phyloP scores from a whole-genome alignment of 1,284 basidiomycete species.

The Trichosporon sp. region DNA sequence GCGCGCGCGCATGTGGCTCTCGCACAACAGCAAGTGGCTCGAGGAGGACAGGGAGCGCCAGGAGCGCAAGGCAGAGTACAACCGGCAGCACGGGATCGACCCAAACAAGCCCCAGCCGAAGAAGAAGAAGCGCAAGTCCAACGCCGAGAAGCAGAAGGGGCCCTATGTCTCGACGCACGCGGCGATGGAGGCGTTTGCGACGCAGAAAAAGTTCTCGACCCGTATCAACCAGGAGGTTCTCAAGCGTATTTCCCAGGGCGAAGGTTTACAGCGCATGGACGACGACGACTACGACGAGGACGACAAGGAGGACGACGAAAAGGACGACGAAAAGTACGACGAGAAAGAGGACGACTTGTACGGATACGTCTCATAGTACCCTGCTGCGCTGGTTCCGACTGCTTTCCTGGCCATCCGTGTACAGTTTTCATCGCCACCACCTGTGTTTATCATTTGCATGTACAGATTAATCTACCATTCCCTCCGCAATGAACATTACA shows the following conservation, averaged over 20 bases:
- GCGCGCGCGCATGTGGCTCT: conserved; percentile 95
- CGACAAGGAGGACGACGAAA: conserved; percentile 24
- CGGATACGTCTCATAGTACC: neutral
- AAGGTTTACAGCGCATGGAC: conserved; percentile 35
- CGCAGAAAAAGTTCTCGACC: conserved; percentile 48
- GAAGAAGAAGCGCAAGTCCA: conserved; percentile 25
- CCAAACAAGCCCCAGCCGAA: conserved; percentile 31
- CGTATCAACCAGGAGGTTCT: conserved; percentile 49
- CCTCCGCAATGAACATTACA: neutral
- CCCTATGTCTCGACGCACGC: conserved; percentile 44
- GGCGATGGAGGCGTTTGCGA: conserved; percentile 44
- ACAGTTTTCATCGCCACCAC: neutral
- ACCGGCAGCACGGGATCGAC: conserved; percentile 41
- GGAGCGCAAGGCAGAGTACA: conserved; percentile 40
- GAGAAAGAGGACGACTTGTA: conserved; percentile 21
- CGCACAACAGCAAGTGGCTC: conserved; percentile 90
- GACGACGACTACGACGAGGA: conserved; percentile 34
- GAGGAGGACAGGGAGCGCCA: conserved; percentile 70
- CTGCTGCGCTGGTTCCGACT: no score
- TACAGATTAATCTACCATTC: neutral
- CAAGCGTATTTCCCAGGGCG: conserved; percentile 16
- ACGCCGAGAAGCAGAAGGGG: conserved; percentile 35
- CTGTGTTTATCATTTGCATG: conserved; percentile 16
- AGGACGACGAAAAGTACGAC: conserved; percentile 25
- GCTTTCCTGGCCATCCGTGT: neutral